phyloP scores from a whole-genome alignment of 2,329 filamentous ascomycete genomes.

The Sphaerostilbella broomeana region DNA sequence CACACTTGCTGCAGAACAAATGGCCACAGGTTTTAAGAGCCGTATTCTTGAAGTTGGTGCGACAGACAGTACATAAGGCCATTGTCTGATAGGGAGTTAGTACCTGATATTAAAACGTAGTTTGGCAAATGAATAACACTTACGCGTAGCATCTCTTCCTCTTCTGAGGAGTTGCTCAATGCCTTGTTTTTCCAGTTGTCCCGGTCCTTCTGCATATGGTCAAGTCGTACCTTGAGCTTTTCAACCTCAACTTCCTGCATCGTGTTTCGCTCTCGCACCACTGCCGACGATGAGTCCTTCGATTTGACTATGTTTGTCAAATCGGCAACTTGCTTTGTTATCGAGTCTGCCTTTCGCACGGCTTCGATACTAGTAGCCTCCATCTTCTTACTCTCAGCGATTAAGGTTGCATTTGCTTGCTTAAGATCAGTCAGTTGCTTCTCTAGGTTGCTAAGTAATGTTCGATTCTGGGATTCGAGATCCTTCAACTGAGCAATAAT shows the following conservation, averaged over 20 bases:
- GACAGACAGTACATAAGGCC: conserved; percentile 80
- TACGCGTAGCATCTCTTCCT: conserved; percentile 81
- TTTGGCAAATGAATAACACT: conserved; percentile 33
- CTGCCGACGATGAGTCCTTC: conserved; percentile 59
- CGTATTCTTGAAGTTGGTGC: conserved; percentile 89
- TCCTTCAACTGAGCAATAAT: conserved; percentile 93
- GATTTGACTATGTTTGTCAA: conserved; percentile 66
- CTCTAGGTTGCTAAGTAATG: conserved; percentile 75
- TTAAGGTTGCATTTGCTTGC: conserved; percentile 65
- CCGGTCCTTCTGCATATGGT: conserved; percentile 73
- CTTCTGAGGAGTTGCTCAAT: conserved; percentile 70
- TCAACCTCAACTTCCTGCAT: conserved; percentile 70
- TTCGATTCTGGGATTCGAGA: conserved; percentile 69
- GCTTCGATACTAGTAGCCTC: conserved; percentile 68
- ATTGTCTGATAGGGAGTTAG: conserved; percentile 29
- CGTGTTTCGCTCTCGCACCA: conserved; percentile 50
- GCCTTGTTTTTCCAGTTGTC: conserved; percentile 82
- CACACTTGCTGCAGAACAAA: conserved; percentile 84
- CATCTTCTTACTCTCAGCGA: conserved; percentile 65
- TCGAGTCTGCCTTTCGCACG: conserved; percentile 60
- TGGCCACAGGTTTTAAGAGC: conserved; percentile 91
- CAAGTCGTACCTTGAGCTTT: conserved; percentile 68
- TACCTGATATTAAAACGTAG: not conserved
- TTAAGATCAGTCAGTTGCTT: conserved; percentile 83
- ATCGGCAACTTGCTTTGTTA: conserved; percentile 70